These are phyloP conservation scores for Taxillus chinensis DNA, from an alignment of 164 flowering plant genomes.

Conservation along the genomic window DNA sequence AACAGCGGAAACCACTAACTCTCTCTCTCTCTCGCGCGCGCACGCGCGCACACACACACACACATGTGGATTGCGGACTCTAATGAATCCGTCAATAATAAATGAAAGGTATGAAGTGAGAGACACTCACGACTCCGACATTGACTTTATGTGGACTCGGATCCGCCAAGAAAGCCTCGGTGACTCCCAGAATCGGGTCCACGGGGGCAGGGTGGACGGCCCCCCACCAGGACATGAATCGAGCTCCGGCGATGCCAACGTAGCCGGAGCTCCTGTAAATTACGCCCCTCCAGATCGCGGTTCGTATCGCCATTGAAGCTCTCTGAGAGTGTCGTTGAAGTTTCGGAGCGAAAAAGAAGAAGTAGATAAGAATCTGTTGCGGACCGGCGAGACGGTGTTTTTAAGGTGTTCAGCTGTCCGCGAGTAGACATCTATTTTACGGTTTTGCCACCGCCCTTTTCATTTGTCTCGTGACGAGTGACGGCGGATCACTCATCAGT, in stretches of 20 bases:
- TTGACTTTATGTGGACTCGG: constrained; percentile 73
- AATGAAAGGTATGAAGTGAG: too few relatives aligned
- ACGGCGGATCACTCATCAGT: too few relatives aligned
- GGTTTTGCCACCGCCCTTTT: not conserved
- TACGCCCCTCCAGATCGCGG: constrained; percentile 17
- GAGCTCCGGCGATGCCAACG: constrained; percentile 13
- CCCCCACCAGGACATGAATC: constrained; percentile 83
- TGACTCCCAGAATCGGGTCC: constrained; percentile 93
- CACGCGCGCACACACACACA: too few relatives aligned
- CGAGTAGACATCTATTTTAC: too few relatives aligned
- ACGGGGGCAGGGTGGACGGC: constrained; percentile 76
- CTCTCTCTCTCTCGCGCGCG: too few relatives aligned
- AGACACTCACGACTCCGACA: constrained; percentile 75
- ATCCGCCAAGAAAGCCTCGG: constrained; percentile 90
- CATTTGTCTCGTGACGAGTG: too few relatives aligned
- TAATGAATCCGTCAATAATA: too few relatives aligned
- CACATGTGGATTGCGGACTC: too few relatives aligned
- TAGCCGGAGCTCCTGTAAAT: constrained; percentile 5
- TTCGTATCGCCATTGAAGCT: constrained; percentile 34
- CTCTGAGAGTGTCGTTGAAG: not conserved
- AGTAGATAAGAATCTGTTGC: not conserved
- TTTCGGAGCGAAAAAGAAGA: not conserved
- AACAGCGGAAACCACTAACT: too few relatives aligned
- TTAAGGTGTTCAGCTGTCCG: not conserved
- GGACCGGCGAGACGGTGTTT: not conserved